phyloP scores from a whole-genome alignment of 208 protist genomes.

The Tritrichomonas musculus region DNA sequence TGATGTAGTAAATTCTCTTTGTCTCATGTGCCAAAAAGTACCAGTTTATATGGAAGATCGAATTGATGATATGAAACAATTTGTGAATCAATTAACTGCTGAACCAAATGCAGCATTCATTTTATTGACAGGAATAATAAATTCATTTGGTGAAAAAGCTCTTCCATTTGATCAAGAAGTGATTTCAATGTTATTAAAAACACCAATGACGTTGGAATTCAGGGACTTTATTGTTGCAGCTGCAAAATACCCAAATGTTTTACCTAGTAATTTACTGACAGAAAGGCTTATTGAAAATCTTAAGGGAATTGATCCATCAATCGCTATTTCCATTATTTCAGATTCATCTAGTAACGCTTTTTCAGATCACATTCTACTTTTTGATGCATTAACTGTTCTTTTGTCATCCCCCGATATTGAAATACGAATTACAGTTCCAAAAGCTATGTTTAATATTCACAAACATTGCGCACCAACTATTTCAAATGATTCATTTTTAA shows the following conservation, averaged over 20 bases:
- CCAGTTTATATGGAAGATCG: not conserved
- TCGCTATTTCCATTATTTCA: not conserved
- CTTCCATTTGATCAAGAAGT: not conserved
- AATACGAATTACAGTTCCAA: not conserved
- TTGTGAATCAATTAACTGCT: not conserved
- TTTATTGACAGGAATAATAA: not conserved
- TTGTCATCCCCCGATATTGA: not conserved
- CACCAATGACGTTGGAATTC: not conserved
- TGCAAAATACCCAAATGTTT: not conserved
- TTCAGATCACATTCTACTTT: not conserved
- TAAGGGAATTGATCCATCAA: not conserved
- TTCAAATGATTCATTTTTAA: not conserved
- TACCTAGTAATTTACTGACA: not conserved
- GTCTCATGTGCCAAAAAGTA: not conserved
- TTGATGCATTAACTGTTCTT: not conserved
- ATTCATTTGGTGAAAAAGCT: not conserved
- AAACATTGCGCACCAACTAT: not conserved
- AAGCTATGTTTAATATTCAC: not conserved
- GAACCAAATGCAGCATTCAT: not conserved
- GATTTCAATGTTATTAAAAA: not conserved
- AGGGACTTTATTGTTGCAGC: not conserved
- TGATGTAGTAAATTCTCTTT: not conserved
- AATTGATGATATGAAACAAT: not conserved
- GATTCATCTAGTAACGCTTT: not conserved
- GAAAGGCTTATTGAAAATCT: not conserved